A percentile compares a stretch with the other conserved stretches of the same genome.
Conservation (phyloP, 1,284 basidiomycete species). For the Puccinia hordei region DNA sequence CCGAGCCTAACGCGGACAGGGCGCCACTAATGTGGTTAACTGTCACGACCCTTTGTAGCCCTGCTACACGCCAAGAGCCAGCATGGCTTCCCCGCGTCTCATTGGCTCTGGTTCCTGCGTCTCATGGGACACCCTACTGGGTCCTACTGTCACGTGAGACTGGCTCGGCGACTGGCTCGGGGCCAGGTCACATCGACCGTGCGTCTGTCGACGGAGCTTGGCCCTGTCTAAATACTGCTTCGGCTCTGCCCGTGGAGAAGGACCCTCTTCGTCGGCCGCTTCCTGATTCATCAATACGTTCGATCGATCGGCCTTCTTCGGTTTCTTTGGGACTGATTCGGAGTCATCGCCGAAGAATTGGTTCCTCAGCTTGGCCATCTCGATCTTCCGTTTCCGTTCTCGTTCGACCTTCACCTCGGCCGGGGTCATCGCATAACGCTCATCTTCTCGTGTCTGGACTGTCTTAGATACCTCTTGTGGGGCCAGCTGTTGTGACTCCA, state of each 20-base stretch:
- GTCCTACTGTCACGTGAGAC: background rate
- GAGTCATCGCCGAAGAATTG: slow-evolving; percentile 27
- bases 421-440: slow-evolving; percentile 39
- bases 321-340: background rate
- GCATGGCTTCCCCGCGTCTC: slow-evolving; percentile 19
- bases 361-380: slow-evolving; percentile 37
- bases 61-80: slow-evolving; percentile 28
- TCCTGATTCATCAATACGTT: no score
- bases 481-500: background rate
- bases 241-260: background rate
- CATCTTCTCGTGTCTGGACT: background rate
- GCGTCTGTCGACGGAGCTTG: slow-evolving; percentile 19
- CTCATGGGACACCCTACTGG: background rate
- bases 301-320: background rate
- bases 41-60: no score
- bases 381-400: slow-evolving; percentile 41
- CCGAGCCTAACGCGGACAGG: no score
- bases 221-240: slow-evolving; percentile 31
- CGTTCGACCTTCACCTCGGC: slow-evolving; percentile 28
- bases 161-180: background rate
- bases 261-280: background rate
- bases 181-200: background rate
- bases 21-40: no score
- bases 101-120: slow-evolving; percentile 14
- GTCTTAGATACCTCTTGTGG: background rate